phyloP scores from a whole-genome alignment of 2,329 filamentous ascomycete species.

The Aspergillus fructus region DNA sequence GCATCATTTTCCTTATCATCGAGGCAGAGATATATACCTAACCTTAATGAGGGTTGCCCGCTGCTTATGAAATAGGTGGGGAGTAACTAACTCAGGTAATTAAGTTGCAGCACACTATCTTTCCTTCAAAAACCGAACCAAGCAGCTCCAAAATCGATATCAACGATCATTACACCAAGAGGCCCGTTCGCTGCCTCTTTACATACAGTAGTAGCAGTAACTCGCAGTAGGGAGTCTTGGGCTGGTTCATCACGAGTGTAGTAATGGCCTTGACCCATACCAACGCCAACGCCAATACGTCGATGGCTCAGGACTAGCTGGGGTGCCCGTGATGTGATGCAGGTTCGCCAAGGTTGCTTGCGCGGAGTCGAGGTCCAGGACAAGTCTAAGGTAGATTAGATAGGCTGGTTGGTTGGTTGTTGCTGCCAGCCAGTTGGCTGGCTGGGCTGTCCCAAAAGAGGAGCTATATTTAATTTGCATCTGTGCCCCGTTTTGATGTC shows the following conservation, averaged over 20 bases:
- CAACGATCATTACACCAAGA: not conserved
- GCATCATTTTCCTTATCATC: not conserved
- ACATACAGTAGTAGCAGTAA: not conserved
- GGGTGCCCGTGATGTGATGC: not conserved
- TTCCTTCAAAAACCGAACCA: not conserved
- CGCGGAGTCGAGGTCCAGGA: no score
- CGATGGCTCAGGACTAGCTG: no score
- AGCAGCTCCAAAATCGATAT: not conserved
- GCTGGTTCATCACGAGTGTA: no score
- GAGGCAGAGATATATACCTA: not conserved
- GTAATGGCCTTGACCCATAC: no score
- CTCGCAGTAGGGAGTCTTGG: not conserved
- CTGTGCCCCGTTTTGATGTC: not conserved
- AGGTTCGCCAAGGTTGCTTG: constrained; percentile 9
- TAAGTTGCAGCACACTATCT: no score
- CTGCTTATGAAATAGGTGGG: not conserved
- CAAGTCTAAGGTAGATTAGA: no score
- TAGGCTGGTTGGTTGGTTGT: no score
- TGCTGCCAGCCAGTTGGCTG: no score
- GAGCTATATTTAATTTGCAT: not conserved
- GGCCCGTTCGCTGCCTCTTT: not conserved
- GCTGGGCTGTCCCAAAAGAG: not conserved
- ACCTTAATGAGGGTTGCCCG: not conserved
- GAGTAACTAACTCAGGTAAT: no score
- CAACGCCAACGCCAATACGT: no score